Base-by-base conservation (phyloP, 2,329 filamentous ascomycete genomes). In the Uncinocarpus reesii region DNA sequence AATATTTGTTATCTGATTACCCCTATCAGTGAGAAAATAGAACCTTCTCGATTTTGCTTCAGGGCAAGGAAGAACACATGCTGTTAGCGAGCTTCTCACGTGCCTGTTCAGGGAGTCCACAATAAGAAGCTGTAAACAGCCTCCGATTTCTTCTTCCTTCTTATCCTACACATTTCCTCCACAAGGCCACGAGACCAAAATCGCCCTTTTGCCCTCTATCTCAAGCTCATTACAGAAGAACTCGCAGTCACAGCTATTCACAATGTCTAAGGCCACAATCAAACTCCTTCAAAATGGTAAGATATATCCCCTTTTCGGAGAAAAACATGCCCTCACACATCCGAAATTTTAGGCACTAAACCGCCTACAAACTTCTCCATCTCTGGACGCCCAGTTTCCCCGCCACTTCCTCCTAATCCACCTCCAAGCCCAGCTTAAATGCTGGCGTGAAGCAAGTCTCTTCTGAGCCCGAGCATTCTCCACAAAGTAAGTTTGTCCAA, bases 401-500 rank as follows among this genome's bases (percentile, higher is more conserved):
- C 38, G 7, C 21, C 38, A 2, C 46, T 48, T 28, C 46, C 46
- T 42, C 46, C 46, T 8, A 48, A 48, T 24, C 46, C 46, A 11
- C 46, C 46, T 24, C 46, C 46, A 23, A 53, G 65, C 49, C 65
- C 65, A 36, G 65, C 59, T 36, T 65, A 47, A 56, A 45, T 1
- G 8, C n/a, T 26, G 7, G 13, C 15, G 16, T 24, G 7, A 32
- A 23, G 28, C 20, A 21, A 16, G 13, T 29, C n/a, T 24, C 15
- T 38, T 40, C n/a, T 10, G 16, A 18, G 10, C 32, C 40, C 13
- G 8, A 31, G 20, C 13, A 20, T 31, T 31, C 26, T 16, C 13
- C 10, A 47, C n/a, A 29, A 34, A 20, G 35, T 40, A 34, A 47
- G 35, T 26, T 23, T 43, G 3, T 7, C 13, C 13, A 20, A 7